Conservation (phyloP, 179 eudicot genomes). For the Spinacia oleracea region DNA sequence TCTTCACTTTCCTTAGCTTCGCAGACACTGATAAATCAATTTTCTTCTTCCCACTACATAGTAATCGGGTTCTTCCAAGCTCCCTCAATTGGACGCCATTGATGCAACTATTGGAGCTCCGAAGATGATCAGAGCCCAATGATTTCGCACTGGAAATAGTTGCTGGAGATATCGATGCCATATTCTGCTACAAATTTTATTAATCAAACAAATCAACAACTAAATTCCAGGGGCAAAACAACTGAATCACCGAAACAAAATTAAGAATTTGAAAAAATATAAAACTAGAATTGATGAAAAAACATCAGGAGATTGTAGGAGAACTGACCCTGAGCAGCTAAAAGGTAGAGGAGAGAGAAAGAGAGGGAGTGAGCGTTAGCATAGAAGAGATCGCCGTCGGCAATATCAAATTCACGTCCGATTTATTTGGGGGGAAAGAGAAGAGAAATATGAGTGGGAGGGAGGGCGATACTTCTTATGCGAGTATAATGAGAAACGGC, state of each 20-base stretch:
- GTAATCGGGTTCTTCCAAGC: conserved; percentile 51
- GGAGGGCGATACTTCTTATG: conserved; percentile 37
- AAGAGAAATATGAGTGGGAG: not conserved
- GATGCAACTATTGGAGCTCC: conserved; percentile 51
- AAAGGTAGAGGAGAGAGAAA: not conserved
- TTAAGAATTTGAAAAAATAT: too few relatives aligned
- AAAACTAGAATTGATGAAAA: too few relatives aligned
- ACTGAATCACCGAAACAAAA: too few relatives aligned
- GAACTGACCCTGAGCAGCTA: not conserved
- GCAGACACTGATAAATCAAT: conserved; percentile 44
- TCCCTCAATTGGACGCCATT: conserved; percentile 55
- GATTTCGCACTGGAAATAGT: conserved; percentile 35
- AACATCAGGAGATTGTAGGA: not conserved
- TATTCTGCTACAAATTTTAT: conserved; percentile 13
- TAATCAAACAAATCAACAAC: too few relatives aligned
- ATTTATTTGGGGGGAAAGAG: not conserved
- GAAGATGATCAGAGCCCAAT: conserved; percentile 64
- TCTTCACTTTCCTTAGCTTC: conserved; percentile 67
- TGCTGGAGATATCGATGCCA: conserved; percentile 53
- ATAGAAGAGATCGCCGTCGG: conserved; percentile 18
- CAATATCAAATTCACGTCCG: not conserved
- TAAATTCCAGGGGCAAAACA: too few relatives aligned
- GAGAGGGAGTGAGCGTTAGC: not conserved
- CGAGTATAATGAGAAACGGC: not conserved
- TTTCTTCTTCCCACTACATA: conserved; percentile 21